phyloP scores from a whole-genome alignment of 192 early-diverging fungal genomes.

The Chytriomyces sp. region DNA sequence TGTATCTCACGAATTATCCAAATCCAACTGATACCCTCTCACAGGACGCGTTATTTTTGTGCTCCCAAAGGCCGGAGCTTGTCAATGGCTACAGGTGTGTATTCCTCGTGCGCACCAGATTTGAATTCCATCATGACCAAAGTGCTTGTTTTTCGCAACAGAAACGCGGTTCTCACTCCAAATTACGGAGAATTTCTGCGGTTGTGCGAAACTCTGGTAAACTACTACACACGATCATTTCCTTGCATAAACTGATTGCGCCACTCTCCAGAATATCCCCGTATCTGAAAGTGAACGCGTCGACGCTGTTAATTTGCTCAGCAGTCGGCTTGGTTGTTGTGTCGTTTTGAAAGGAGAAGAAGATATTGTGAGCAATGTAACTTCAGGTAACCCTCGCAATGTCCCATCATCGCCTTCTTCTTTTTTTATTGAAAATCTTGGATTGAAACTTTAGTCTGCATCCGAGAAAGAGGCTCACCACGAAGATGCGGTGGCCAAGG shows the following conservation, averaged over 20 bases:
- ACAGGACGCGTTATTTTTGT: conserved; percentile 81
- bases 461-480: conserved; percentile 40
- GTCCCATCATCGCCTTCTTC: too few relatives aligned
- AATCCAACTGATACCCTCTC: not conserved
- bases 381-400: not conserved
- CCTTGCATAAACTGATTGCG: too few relatives aligned
- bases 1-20: not conserved
- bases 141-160: not conserved
- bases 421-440: too few relatives aligned
- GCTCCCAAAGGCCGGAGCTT: conserved; percentile 73
- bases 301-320: conserved; percentile 55
- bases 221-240: too few relatives aligned
- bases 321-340: conserved; percentile 74
- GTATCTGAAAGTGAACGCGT: conserved; percentile 33
- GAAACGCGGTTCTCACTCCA: conserved; percentile 29
- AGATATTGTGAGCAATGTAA: conserved; percentile 82
- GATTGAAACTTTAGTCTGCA: too few relatives aligned
- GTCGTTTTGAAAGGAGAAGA: conserved; percentile 78
- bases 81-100: conserved; percentile 71
- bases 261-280: not conserved
- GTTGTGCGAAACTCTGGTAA: conserved; percentile 22
- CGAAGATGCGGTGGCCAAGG: conserved; percentile 96
- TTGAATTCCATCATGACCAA: not conserved
- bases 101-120: not conserved
- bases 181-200: conserved; percentile 29